Base-by-base conservation (phyloP, 2,329 filamentous ascomycete species). In the Aotearoamyces nothofagi region DNA sequence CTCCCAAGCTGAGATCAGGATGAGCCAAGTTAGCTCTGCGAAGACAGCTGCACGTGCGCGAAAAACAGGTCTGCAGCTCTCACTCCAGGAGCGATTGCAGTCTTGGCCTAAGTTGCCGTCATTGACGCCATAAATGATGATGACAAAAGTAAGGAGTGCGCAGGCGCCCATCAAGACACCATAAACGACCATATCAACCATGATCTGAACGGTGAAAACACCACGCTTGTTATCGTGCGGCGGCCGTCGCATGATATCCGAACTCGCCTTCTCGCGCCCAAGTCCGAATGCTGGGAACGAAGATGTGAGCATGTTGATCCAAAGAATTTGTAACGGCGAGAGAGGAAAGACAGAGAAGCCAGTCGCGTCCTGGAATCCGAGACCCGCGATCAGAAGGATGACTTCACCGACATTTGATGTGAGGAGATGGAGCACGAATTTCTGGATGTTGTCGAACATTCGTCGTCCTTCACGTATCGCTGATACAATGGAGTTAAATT, bases 251-350 rank as follows among this genome's bases (percentile, higher is more conserved):
- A 71, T 61, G 31, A 72, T 59, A 38, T 69, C 62, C 0, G 61
- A 55, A 2, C 58, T 55, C 3, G 66, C 63, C 22, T 60, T 55
- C 42, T 72, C 67, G 36, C 65, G 60, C 3, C 67, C 68, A 2
- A 73, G 56, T 31, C 67, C 68, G 53, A 72, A 69, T 26, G 69
- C 68, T 3, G 67, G 66, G 37, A 70, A 57, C 0, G 63, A 67
- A 24, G 57, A 68, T 1, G 69, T 73, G 31, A 71, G 55, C 67
- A 73, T 72, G 42, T 71, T 73, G 41, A 73, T 66, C 68, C 67
- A 73, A 15, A 72, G 57, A 36, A 72, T 69, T 36, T 72, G 61
- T 7, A 72, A 57, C 3, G 67, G 67, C 5, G 63, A 59, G 5
- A 72, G 54, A 0, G 67, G 67, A 42, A 70, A 72, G 4, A 72